Base-by-base conservation (phyloP, 2,329 filamentous ascomycete species). In the Paraphaeosphaeria sporulosa region DNA sequence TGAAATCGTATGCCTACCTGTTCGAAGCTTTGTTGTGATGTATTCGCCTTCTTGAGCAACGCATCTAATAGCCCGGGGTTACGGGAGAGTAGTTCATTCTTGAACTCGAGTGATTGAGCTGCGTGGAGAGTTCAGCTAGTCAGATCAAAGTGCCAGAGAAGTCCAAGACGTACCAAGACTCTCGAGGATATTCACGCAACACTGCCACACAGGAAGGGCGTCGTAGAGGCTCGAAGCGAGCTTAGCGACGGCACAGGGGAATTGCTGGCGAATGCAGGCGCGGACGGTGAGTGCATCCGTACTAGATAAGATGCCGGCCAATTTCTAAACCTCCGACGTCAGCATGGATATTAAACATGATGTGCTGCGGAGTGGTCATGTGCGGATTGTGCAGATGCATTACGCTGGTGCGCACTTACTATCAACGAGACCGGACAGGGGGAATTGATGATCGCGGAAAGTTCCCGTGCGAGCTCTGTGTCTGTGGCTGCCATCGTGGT, bases 341-440 rank as follows among this genome's bases (percentile, higher is more conserved):
- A 76, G 73, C 65, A 30, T 21, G 13, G 44, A 21, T 58, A 59
- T 53, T 50, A 38, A 55, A 60, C 40, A 15, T 40, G 15, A n/a
- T n/a, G 17, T 8, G 17, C 15, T 40, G 17, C 17, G 3, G 38
- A 48, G 44, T 27, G 47, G 47, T 49, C 47, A 34, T n/a, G 47
- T 49, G 47, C 47, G 38, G 50, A 54, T 52, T 60, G 65, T 70
- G 25, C 25, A 34, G 25, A 19, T 21, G 17, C 25, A 34, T 12
- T 17, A 19, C 10, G 10, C 8, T 23, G 19, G 43, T 36, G 25
- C 27, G 27, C 73, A 72, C 76, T 68, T 73, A 85, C 84, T 70
- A 81, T 80, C 46, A 86, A 73, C 30, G 80, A 82, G 17, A 83
- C 79, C n/a, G 81, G 79, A 64, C 85, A 86, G 23, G 80, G 79